Percentiles rank a stretch among this genome's conserved stretches.
phyloP scores from a whole-genome alignment of 441 rosid genomes.

The Geranium incanum region DNA sequence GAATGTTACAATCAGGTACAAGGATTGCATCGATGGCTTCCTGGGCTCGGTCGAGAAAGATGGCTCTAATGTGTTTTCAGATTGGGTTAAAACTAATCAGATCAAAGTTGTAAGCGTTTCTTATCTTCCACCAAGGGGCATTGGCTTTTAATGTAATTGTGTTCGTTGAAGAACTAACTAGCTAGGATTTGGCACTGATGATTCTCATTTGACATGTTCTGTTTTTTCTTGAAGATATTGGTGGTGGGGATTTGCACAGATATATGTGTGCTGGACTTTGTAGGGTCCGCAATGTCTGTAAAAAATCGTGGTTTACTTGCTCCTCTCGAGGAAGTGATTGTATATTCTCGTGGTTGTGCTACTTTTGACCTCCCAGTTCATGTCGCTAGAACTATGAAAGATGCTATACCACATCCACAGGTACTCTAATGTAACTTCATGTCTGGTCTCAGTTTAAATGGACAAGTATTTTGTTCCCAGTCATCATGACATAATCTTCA shows the following conservation, averaged over 20 bases:
- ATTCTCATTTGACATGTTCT: not conserved
- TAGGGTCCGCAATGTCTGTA: conserved; percentile 54
- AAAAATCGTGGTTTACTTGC: conserved; percentile 55
- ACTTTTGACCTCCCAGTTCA: conserved; percentile 65
- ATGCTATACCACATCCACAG: conserved; percentile 75
- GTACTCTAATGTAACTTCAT: conserved; percentile 25
- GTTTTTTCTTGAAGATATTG: conserved; percentile 42
- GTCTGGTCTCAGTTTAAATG: not conserved
- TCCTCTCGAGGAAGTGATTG: conserved; percentile 60
- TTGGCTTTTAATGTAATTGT: not conserved
- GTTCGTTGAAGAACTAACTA: not conserved
- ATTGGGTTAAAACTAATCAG: conserved; percentile 61
- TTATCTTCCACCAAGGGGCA: not conserved
- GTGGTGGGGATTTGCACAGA: conserved; percentile 94
- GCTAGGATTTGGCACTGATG: conserved; percentile 5
- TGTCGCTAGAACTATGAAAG: conserved; percentile 45
- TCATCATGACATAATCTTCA: not conserved
- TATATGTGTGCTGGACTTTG: conserved; percentile 74
- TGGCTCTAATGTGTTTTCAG: conserved; percentile 69
- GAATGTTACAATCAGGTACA: conserved; percentile 51
- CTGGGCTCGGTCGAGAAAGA: conserved; percentile 68
- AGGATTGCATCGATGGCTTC: conserved; percentile 80
- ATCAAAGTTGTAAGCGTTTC: conserved; percentile 50
- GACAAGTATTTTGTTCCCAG: not conserved
- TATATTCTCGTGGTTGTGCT: conserved; percentile 74